phyloP scores from a whole-genome alignment of 441 rosid species.

The Iberis amara region DNA sequence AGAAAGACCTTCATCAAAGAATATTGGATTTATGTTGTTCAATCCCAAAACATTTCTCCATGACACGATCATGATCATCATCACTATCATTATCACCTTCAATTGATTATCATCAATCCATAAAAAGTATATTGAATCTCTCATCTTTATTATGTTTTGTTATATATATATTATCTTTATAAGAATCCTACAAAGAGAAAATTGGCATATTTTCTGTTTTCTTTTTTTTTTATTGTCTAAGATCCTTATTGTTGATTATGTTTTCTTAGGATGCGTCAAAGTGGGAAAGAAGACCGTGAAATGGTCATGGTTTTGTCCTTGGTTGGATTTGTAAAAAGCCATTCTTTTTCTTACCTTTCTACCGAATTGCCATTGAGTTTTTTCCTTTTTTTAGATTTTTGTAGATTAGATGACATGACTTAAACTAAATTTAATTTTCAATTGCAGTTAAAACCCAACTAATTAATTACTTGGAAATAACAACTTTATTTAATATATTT shows the following conservation, averaged over 20 bases:
- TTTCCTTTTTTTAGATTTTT: background rate
- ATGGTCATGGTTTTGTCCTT: conserved; percentile 19
- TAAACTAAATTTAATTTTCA: too few species aligned
- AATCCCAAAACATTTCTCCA: conserved; percentile 26
- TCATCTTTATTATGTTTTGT: conserved; percentile 4
- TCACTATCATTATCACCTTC: background rate
- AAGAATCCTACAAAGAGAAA: background rate
- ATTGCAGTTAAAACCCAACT: too few species aligned
- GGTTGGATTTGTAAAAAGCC: background rate
- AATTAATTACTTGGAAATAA: too few species aligned
- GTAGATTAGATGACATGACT: conserved; percentile 21
- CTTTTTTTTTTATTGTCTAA: conserved; percentile 20
- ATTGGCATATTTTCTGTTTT: background rate
- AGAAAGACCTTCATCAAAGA: conserved; percentile 68
- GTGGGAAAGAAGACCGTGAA: conserved; percentile 27
- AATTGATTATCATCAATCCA: conserved; percentile 3
- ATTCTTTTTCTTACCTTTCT: background rate
- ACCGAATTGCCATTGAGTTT: conserved; percentile 15
- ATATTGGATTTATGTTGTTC: conserved; percentile 29
- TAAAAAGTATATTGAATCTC: conserved; percentile 6
- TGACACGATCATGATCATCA: conserved; percentile 10
- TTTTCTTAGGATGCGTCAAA: conserved; percentile 28
- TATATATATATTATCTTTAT: conserved; percentile 1
- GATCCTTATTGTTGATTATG: conserved; percentile 3
- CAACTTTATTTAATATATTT: too few species aligned